phyloP scores from a whole-genome alignment of 768 basidiomycete species.

The Termitomyces sp. region DNA sequence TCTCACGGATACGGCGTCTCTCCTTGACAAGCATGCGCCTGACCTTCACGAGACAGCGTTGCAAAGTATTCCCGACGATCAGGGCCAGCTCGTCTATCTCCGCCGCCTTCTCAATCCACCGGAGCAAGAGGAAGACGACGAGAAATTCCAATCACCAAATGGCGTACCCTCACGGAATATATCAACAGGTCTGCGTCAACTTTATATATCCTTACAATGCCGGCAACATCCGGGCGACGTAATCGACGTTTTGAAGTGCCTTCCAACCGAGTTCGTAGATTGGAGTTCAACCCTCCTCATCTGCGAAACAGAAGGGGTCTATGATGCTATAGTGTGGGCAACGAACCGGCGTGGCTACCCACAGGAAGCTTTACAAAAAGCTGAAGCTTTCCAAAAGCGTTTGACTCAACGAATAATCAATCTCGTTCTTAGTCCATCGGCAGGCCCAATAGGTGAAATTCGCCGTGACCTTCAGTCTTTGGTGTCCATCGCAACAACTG shows the following conservation, averaged over 20 bases:
- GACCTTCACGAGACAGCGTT: constrained; percentile 64
- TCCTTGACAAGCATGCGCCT: constrained; percentile 71
- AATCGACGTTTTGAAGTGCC: constrained; percentile 54
- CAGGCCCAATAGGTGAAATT: constrained; percentile 21
- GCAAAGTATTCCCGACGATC: constrained; percentile 38
- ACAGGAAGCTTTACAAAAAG: constrained; percentile 61
- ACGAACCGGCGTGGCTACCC: constrained; percentile 62
- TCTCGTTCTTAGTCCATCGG: constrained; percentile 23
- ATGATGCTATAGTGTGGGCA: constrained; percentile 82
- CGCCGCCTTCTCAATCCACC: constrained; percentile 63
- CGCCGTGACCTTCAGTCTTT: constrained; percentile 44
- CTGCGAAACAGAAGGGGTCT: constrained; percentile 66
- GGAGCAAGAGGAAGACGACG: constrained; percentile 31
- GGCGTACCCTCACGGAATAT: constrained; percentile 39
- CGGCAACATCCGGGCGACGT: constrained; percentile 62
- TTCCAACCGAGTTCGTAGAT: constrained; percentile 54
- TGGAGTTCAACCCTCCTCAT: constrained; percentile 50
- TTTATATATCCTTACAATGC: constrained; percentile 74
- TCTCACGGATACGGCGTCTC: constrained; percentile 61
- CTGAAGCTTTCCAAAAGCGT: constrained; percentile 53
- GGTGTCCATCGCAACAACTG: constrained; percentile 54
- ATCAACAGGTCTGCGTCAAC: constrained; percentile 46
- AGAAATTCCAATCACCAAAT: constrained; percentile 17
- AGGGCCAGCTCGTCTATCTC: constrained; percentile 73
- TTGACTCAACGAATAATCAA: constrained; percentile 44